These are phyloP conservation scores for Lachnellula suecica DNA, from an alignment of 2,329 filamentous ascomycete species.

Conservation along the genomic window DNA sequence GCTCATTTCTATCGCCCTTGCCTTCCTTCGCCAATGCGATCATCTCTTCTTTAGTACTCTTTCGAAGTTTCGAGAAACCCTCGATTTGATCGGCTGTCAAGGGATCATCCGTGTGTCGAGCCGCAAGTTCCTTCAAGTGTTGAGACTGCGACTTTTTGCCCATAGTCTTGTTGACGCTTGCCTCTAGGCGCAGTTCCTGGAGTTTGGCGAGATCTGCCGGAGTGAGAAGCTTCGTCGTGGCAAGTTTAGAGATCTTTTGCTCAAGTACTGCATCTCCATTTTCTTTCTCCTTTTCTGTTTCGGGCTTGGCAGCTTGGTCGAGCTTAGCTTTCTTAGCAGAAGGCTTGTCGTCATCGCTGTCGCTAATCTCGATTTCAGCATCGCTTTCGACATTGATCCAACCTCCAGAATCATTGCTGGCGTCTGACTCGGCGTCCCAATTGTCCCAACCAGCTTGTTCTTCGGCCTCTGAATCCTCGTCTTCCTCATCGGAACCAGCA, in stretches of 20 bases:
- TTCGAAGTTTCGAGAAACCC: slow-evolving; percentile 76
- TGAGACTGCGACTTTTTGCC: slow-evolving; percentile 43
- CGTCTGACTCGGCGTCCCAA: slow-evolving; percentile 41
- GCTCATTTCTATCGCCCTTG: slow-evolving; percentile 73
- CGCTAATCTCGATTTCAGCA: slow-evolving; percentile 72
- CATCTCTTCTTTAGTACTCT: slow-evolving; percentile 86
- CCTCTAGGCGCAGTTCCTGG: slow-evolving; percentile 76
- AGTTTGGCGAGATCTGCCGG: slow-evolving; percentile 96
- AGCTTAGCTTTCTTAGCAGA: slow-evolving; percentile 64
- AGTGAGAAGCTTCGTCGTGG: slow-evolving; percentile 91
- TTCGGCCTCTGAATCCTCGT: slow-evolving; percentile 55
- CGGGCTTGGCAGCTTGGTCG: slow-evolving; percentile 35
- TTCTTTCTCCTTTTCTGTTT: slow-evolving; percentile 42
- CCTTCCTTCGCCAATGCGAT: slow-evolving; percentile 80
- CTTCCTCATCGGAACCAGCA: slow-evolving; percentile 58
- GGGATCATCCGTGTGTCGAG: slow-evolving; percentile 79
- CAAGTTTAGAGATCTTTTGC: slow-evolving; percentile 66
- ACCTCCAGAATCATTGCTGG: slow-evolving; percentile 72
- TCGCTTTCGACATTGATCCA: slow-evolving; percentile 92
- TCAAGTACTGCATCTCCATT: slow-evolving; percentile 35
- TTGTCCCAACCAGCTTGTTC: slow-evolving; percentile 28
- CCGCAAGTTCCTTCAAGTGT: slow-evolving; percentile 39
- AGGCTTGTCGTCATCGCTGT: slow-evolving; percentile 73
- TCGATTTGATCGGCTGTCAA: slow-evolving; percentile 92
- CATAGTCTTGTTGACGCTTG: slow-evolving; percentile 66